A percentile compares a stretch with the other conserved stretches of the same genome.
phyloP scores from a whole-genome alignment of 1,284 basidiomycete genomes.

The Microbotryum intermedium region DNA sequence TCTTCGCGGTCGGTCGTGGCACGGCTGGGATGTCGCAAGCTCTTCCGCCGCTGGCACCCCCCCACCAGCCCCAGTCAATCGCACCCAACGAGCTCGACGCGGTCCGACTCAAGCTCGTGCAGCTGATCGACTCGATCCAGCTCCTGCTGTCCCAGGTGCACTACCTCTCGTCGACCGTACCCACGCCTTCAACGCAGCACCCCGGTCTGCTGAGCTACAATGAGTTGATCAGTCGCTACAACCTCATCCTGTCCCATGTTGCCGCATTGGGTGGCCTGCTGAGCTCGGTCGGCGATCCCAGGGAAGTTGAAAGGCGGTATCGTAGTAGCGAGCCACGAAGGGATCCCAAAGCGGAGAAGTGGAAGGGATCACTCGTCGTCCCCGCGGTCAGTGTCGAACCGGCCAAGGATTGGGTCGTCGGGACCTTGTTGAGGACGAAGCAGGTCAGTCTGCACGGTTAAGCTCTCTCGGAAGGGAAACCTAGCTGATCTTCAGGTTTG shows the following conservation, averaged over 20 bases:
- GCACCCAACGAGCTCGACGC: conserved; percentile 13
- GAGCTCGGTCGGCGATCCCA: conserved; percentile 1
- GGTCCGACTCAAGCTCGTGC: conserved; percentile 24
- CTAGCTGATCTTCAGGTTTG: neutral
- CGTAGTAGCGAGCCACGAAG: neutral
- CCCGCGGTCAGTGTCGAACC: neutral
- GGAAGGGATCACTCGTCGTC: conserved; percentile 13
- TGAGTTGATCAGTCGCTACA: conserved; percentile 18
- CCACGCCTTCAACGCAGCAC: conserved; percentile 2
- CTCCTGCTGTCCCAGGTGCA: conserved; percentile 14
- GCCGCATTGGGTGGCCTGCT: conserved; percentile 6
- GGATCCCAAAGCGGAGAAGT: conserved; percentile 20
- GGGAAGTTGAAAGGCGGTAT: conserved; percentile 2
- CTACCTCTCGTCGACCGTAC: conserved; percentile 8
- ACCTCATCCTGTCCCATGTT: conserved; percentile 19
- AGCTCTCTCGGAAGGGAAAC: no score
- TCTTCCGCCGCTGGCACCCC: no score
- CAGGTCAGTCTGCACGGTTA: conserved; percentile 9
- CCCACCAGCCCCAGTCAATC: no score
- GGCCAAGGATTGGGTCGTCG: conserved; percentile 25
- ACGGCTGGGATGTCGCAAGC: no score
- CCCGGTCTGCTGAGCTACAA: conserved; percentile 14
- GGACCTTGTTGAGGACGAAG: conserved; percentile 23
- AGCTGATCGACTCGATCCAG: conserved; percentile 20
- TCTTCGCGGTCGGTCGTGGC: no score